phyloP scores from a whole-genome alignment of 2,329 filamentous ascomycete species.

The Penicillium corylophilum region DNA sequence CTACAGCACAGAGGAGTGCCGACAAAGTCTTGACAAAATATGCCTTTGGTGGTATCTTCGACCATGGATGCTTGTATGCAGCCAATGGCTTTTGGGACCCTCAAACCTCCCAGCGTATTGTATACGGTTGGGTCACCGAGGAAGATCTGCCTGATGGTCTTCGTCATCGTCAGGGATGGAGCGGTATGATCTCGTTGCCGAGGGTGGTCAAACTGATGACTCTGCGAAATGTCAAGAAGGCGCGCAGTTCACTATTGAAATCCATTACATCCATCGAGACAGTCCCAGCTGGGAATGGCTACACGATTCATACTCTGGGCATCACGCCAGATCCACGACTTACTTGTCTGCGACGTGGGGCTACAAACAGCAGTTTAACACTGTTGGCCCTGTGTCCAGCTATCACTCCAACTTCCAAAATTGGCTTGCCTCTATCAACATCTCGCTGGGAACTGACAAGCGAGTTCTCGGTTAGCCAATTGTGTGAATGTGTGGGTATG shows the following conservation, averaged over 20 bases:
- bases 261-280: conserved; percentile 46
- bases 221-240: conserved; percentile 36
- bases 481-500: conserved; percentile 30
- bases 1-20: neutral
- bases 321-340: conserved; percentile 33
- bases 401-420: neutral
- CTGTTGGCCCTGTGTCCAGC: conserved; percentile 1
- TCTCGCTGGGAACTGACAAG: conserved; percentile 27
- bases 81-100: conserved; percentile 52
- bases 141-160: conserved; percentile 48
- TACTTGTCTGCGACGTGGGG: conserved; percentile 28
- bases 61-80: conserved; percentile 52
- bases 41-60: conserved; percentile 47
- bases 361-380: conserved; percentile 7
- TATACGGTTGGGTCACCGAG: conserved; percentile 54
- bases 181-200: conserved; percentile 50
- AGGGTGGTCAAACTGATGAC: conserved; percentile 45
- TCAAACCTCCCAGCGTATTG: conserved; percentile 39
- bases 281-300: conserved; percentile 25
- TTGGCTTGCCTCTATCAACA: conserved; percentile 11
- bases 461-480: conserved; percentile 26
- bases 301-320: conserved; percentile 46
- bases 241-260: conserved; percentile 37
- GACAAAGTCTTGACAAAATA: conserved; percentile 31
- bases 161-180: conserved; percentile 51